Percentiles rank a stretch among this genome's conserved stretches.
phyloP scores from a whole-genome alignment of 495 filamentous ascomycete species.

The Tetracladium marchalianum region DNA sequence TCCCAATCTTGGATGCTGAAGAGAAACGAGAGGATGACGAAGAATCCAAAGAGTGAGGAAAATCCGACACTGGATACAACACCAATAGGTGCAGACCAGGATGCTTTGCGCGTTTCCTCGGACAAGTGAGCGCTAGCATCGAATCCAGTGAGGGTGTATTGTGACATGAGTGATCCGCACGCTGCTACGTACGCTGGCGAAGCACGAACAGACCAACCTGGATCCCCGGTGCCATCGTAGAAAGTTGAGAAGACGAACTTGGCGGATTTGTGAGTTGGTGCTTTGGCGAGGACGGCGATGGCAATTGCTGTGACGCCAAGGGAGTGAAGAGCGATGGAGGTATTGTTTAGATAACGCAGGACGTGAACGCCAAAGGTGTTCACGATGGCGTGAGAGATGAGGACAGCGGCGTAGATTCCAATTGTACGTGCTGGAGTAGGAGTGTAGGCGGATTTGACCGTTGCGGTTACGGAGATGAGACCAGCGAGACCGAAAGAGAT shows the following conservation, averaged over 20 bases:
- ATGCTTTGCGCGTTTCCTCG: conserved; percentile 50
- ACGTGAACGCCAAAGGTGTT: conserved; percentile 52
- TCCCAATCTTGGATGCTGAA: conserved; percentile 52
- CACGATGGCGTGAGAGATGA: conserved; percentile 44
- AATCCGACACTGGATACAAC: conserved; percentile 49
- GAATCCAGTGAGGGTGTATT: conserved; percentile 47
- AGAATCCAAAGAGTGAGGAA: conserved; percentile 52
- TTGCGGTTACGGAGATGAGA: conserved; percentile 48
- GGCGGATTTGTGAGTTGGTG: conserved; percentile 49
- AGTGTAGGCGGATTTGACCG: conserved; percentile 41
- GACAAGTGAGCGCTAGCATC: conserved; percentile 49
- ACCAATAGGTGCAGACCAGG: conserved; percentile 50
- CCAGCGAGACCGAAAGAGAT: conserved; percentile 57
- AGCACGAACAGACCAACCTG: conserved; percentile 38
- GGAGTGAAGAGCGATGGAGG: conserved; percentile 50
- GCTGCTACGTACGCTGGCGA: conserved; percentile 47
- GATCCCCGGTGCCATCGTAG: conserved; percentile 41
- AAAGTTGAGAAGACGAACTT: conserved; percentile 50
- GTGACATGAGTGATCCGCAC: conserved; percentile 42
- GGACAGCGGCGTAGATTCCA: conserved; percentile 53
- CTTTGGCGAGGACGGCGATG: conserved; percentile 50
- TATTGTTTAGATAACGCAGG: conserved; percentile 50
- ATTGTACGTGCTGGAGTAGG: conserved; percentile 44
- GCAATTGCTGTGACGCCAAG: conserved; percentile 45
- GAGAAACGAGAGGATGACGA: conserved; percentile 46